Base-by-base conservation (phyloP, 2,329 filamentous ascomycete species). In the Taxawa tesnikishii region DNA sequence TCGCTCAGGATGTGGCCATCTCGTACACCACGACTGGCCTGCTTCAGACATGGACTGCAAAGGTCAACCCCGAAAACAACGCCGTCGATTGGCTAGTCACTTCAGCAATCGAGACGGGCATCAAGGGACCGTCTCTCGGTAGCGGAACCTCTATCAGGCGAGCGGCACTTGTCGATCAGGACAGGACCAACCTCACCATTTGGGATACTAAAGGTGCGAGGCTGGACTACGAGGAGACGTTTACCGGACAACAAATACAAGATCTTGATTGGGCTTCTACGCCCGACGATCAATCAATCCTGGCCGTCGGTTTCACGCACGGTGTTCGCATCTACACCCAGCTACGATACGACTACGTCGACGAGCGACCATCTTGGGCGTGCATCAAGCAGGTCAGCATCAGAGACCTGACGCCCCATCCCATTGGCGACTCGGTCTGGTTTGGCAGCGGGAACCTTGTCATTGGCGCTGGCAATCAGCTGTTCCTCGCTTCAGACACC, bases 181-280 rank as follows among this genome's bases (percentile, higher is more conserved):
- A 69, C 10, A 74, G 78, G 40, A 84, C 79, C 0, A 73, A 76
- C 25, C 60, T 94, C 30, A 92, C 83, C 0, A 93, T 94, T 30
- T 94, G 87, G 88, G 87, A 94, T 48, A 81, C 83, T 8, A 74
- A 79, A 40, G 82, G 79, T 34, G 77, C 77, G 2, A 78, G 84
- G 40, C 67, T 94, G 5, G 87, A 94, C 53, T 85, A 83, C 48
- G 71, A 82, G 39, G 73, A 88, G 45, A 68, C 74, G 17, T 90
- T 85, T 41, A 12, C 31, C 6, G 34, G 29, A 16, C 30, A 34
- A 10, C 70, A 68, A 5, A 84, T 94, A 25, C 75, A 79, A 40
- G 87, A 94, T 53, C 70, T 94, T 9, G 85, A 94, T 53, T 94
- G 88, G 88, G 88, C 85, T 1, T 88, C 83, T 3, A 94, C 87